These are phyloP conservation scores for Fusarium setosum DNA, from an alignment of 2,329 filamentous ascomycete genomes.

Conservation along the genomic window DNA sequence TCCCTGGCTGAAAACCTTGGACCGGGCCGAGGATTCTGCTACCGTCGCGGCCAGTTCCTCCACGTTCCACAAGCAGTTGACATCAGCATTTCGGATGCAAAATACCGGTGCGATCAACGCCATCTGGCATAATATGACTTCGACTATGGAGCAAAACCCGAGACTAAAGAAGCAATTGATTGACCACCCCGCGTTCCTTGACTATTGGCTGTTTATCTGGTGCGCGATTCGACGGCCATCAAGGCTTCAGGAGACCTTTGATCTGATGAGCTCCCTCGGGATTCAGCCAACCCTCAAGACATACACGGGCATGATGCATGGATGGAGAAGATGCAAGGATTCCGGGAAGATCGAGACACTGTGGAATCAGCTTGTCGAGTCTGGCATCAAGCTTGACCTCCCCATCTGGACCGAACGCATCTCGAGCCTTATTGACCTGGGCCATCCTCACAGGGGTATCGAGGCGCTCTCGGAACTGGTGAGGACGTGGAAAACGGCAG, in stretches of 20 bases:
- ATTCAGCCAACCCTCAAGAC: conserved; percentile 71
- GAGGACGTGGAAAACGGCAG: conserved; percentile 63
- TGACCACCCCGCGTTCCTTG: conserved; percentile 49
- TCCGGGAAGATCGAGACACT: conserved; percentile 70
- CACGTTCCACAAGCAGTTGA: conserved; percentile 45
- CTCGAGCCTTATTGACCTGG: conserved; percentile 69
- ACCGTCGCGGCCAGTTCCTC: conserved; percentile 13
- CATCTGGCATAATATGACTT: conserved; percentile 49
- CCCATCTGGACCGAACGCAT: conserved; percentile 78
- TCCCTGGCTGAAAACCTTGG: conserved; percentile 33
- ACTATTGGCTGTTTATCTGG: conserved; percentile 55
- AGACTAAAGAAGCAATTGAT: conserved; percentile 44
- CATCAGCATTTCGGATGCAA: conserved; percentile 43
- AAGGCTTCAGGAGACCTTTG: conserved; percentile 51
- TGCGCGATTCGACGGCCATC: conserved; percentile 47
- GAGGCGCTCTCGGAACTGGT: conserved; percentile 75
- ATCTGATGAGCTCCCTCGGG: conserved; percentile 58
- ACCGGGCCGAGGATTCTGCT: conserved; percentile 3
- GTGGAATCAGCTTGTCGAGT: conserved; percentile 72
- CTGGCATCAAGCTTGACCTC: conserved; percentile 70
- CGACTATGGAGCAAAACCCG: conserved; percentile 37
- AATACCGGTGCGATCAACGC: conserved; percentile 44
- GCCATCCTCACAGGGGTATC: conserved; percentile 67
- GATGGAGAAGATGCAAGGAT: conserved; percentile 72
- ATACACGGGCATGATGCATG: conserved; percentile 80